Evolutionary conservation across 257 asterid genomes (phyloP).

Genomic region (Solanum pinnatisectum): DNA sequence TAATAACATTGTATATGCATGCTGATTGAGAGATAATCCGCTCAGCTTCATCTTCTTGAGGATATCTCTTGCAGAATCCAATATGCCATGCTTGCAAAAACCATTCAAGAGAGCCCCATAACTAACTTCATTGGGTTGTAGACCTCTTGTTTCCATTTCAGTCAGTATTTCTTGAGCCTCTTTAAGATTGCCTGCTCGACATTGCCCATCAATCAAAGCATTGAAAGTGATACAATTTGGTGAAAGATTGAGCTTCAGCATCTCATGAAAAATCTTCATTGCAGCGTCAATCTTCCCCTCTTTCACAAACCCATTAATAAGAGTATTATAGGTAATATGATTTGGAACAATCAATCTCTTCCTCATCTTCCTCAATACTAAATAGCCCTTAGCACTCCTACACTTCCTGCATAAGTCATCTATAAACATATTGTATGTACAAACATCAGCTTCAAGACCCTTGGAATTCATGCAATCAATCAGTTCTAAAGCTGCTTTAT

Average conservation of each 20-base stretch:
- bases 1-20: constrained; percentile 55
- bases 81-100: constrained; percentile 50
- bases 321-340: constrained; percentile 78
- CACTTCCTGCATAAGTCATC: constrained; percentile 59
- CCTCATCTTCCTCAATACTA: constrained; percentile 60
- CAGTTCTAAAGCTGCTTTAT: constrained; percentile 54
- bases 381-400: constrained; percentile 66
- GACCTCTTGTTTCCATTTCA: constrained; percentile 52
- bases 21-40: constrained; percentile 32
- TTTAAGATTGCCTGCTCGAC: constrained; percentile 49
- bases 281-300: constrained; percentile 76
- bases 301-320: constrained; percentile 63
- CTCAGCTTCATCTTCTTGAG: constrained; percentile 43
- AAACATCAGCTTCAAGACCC: constrained; percentile 68
- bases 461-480: constrained; percentile 66
- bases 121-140: constrained; percentile 57
- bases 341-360: constrained; percentile 59
- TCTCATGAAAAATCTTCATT: constrained; percentile 50
- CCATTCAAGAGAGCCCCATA: constrained; percentile 80
- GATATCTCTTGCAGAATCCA: constrained; percentile 50
- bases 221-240: constrained; percentile 68
- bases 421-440: constrained; percentile 72
- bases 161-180: constrained; percentile 50
- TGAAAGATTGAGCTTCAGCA: constrained; percentile 40
- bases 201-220: constrained; percentile 65